Base-by-base conservation (phyloP, 192 early-diverging fungal species). In the Nowakowskiella sp. region DNA sequence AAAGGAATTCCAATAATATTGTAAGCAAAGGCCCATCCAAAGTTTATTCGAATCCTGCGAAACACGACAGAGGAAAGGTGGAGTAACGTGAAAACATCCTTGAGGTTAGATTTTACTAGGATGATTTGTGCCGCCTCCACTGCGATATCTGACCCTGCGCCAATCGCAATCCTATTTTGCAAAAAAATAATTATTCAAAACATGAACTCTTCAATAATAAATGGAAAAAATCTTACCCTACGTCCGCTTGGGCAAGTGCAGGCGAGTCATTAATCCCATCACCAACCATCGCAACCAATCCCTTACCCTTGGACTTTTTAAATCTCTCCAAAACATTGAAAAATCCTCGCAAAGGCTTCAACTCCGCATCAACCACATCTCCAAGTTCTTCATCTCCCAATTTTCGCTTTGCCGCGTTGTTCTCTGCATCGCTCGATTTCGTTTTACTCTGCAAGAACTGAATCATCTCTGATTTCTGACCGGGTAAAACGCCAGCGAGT, bases 241-340 rank as follows among this genome's bases (percentile, higher is more conserved):
- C 74, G 68, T 93, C 87, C 1, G 91, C 83, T 54, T 88, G 85
- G 2, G 91, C 87, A 1, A 97, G 67, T 1, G 94, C 94, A 33
- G 88, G 82, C 2, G 91, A 84, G 68, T 94, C 94, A 51, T 97
- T 97, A 62, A 97, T 92, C 10, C 94, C 94, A 61, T 97, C 94
- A 22, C 94, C 94, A 4, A 91, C 80, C 87, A 97, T 90, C 0
- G 86, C 90, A 1, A 97, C 90, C 21, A 73, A 44, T 31, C 66
- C 68, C 31, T 61, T 26, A 78, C 59, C 43, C 59, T 46, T 23
- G 64, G 31, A 31, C 48, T 49, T 60, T n/a, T n/a, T n/a, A n/a
- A n/a, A n/a, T n/a, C n/a, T n/a, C n/a, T n/a, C n/a, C n/a, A n/a
- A n/a, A n/a, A n/a, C n/a, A n/a, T n/a, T n/a, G n/a, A n/a, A n/a